Conservation (phyloP, 164 flowering plant species). For the Macadamia integrifolia region DNA sequence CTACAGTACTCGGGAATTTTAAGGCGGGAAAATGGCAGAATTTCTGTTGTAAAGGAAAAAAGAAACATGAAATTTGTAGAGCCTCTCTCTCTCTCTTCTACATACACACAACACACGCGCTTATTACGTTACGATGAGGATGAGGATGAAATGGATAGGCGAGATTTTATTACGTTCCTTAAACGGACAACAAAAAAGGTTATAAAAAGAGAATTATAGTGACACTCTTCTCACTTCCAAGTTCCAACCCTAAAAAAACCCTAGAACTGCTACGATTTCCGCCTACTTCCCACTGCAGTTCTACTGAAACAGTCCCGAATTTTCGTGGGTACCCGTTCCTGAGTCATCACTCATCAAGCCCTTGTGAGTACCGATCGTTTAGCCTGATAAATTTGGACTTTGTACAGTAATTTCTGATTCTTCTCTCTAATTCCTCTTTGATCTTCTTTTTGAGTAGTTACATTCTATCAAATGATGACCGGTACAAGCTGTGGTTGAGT, state of each 20-base stretch:
- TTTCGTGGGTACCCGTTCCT: slow-evolving; percentile 10
- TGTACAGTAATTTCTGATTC: not conserved
- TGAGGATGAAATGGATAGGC: slow-evolving; percentile 21
- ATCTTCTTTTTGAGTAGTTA: not conserved
- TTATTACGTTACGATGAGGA: not conserved
- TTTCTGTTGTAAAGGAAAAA: no score
- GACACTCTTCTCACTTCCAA: slow-evolving; percentile 22
- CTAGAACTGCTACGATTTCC: slow-evolving; percentile 35
- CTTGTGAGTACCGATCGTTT: not conserved
- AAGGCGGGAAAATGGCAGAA: no score
- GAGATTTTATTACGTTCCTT: slow-evolving; percentile 18
- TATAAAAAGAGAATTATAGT: slow-evolving; percentile 5
- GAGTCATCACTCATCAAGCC: not conserved
- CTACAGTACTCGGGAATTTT: not conserved
- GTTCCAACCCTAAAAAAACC: not conserved
- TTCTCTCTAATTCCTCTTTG: not conserved
- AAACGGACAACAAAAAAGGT: slow-evolving; percentile 6
- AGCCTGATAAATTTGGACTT: not conserved
- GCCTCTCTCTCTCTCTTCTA: no score
- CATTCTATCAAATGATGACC: not conserved
- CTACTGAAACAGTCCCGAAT: slow-evolving; percentile 12
- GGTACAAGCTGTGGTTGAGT: slow-evolving; percentile 1
- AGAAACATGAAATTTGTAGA: no score
- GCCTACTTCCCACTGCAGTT: slow-evolving; percentile 31
- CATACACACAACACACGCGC: no score